phyloP scores from a whole-genome alignment of 2,329 filamentous ascomycete species.

The Aspergillus quadrilineatus region DNA sequence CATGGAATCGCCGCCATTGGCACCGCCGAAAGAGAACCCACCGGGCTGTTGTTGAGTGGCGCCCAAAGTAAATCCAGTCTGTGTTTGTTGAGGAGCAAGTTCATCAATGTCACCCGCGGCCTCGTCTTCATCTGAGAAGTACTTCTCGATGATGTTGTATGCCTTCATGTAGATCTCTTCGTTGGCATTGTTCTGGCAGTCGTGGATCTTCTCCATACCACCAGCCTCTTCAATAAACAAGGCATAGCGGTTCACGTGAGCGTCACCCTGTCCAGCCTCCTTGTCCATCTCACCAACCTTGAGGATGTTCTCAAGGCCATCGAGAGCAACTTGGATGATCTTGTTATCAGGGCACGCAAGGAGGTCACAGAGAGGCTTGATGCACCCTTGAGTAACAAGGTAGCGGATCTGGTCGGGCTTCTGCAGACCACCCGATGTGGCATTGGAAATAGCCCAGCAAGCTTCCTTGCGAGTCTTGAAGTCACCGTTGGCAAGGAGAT shows the following conservation, averaged over 20 bases:
- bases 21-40: constrained; percentile 83
- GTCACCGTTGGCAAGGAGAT: constrained; percentile 92
- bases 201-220: constrained; percentile 99
- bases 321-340: constrained; percentile 98
- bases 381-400: constrained; percentile 88
- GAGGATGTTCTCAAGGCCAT: constrained; percentile 97
- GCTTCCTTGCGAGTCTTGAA: constrained; percentile 99
- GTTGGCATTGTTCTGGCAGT: constrained; percentile 99
- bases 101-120: constrained; percentile 74
- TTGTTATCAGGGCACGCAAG: constrained; percentile 98
- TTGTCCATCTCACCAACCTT: constrained; percentile 99
- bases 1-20: constrained; percentile 67
- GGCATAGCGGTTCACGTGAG: constrained; percentile 84
- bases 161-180: constrained; percentile 99
- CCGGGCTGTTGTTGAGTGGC: constrained; percentile 65
- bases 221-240: constrained; percentile 98
- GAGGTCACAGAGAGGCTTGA: constrained; percentile 94
- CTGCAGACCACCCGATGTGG: constrained; percentile 93
- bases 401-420: constrained; percentile 99
- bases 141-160: constrained; percentile 99
- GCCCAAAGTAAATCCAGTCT: constrained; percentile 71
- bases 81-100: constrained; percentile 68
- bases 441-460: constrained; percentile 99
- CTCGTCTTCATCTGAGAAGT: constrained; percentile 98
- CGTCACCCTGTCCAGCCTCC: constrained; percentile 64